Conservation (phyloP, 2,329 filamentous ascomycete species). For the Coniochaeta sp. region DNA sequence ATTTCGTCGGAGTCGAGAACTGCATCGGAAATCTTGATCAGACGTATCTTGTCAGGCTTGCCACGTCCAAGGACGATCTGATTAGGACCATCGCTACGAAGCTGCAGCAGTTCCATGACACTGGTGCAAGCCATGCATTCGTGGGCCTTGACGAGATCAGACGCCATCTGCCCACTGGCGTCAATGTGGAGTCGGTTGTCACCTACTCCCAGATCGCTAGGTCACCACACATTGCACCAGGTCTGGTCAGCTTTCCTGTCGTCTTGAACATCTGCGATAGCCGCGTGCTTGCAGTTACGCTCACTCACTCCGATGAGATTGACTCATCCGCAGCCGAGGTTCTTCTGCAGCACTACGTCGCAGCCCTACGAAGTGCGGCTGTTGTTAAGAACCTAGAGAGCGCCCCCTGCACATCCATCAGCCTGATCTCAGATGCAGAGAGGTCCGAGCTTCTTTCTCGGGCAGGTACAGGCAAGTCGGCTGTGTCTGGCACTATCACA, state of each 20-base stretch:
- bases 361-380: not conserved
- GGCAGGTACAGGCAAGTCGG: not conserved
- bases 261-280: not conserved
- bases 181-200: not conserved
- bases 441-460: not conserved
- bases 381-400: not conserved
- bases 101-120: not conserved
- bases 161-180: not conserved
- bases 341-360: not conserved
- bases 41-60: slow-evolving; percentile 1
- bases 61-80: not conserved
- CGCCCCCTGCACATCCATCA: not conserved
- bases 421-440: not conserved
- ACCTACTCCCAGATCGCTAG: not conserved
- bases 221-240: not conserved
- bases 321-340: not conserved
- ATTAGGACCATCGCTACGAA: not conserved
- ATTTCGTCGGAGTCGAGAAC: not conserved
- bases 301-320: not conserved
- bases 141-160: not conserved
- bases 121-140: not conserved
- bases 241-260: not conserved
- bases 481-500: not conserved
- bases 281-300: not conserved
- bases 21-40: not conserved